phyloP scores from a whole-genome alignment of 768 basidiomycete species.

The Lentinula sp. region DNA sequence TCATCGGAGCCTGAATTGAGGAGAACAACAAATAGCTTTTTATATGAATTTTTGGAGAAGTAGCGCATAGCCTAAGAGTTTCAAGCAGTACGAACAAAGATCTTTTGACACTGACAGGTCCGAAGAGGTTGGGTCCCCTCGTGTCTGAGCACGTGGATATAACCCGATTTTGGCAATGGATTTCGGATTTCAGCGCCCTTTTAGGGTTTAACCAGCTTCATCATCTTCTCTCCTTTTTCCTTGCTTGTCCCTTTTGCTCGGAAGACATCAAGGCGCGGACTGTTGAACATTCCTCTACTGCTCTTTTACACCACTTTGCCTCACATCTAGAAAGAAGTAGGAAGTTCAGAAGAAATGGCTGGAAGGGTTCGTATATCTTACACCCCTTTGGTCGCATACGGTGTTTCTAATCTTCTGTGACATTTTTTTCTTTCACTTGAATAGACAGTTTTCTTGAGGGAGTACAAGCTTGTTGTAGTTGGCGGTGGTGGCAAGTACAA shows the following conservation, averaged over 20 bases:
- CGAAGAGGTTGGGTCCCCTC: neutral
- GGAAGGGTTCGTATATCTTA: slow-evolving; percentile 24
- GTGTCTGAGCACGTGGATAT: neutral
- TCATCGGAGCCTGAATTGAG: too few species aligned
- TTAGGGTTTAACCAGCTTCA: neutral
- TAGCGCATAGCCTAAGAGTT: too few species aligned
- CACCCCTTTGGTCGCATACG: neutral
- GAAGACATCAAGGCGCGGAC: neutral
- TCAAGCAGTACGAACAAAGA: too few species aligned
- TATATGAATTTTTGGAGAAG: too few species aligned
- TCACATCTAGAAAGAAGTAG: neutral
- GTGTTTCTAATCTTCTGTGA: slow-evolving; percentile 5
- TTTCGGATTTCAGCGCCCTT: neutral
- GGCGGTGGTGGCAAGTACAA: slow-evolving; percentile 82
- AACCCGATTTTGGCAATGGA: neutral
- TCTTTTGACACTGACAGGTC: too few species aligned
- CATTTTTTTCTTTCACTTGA: neutral
- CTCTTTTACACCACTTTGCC: neutral
- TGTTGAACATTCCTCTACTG: neutral
- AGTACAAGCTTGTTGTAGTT: slow-evolving; percentile 98
- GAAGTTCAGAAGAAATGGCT: slow-evolving; percentile 22
- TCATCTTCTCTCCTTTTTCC: neutral
- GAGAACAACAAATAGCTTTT: too few species aligned
- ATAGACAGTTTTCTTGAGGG: slow-evolving; percentile 85
- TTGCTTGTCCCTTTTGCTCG: neutral